Conservation (phyloP, 208 protist genomes). For the Trypanosoma scelopori region DNA sequence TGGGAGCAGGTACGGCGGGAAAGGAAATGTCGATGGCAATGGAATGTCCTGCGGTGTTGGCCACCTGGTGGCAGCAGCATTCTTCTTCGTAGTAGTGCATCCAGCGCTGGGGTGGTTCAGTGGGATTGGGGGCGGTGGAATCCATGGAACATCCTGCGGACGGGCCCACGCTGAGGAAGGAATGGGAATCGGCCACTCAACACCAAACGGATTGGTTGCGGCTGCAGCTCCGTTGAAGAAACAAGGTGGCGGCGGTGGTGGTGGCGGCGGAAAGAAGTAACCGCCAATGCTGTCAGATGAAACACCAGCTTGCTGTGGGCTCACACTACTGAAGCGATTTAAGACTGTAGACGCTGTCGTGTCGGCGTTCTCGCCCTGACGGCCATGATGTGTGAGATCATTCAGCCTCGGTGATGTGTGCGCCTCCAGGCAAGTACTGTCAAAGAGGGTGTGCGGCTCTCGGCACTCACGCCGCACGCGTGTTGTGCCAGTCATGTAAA, state of each 20-base stretch:
- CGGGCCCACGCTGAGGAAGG: not conserved
- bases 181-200: conserved; percentile 4
- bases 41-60: conserved; percentile 61
- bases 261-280: conserved; percentile 6
- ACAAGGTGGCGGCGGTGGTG: conserved; percentile 4
- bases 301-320: conserved; percentile 16
- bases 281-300: conserved; percentile 7
- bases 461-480: conserved; percentile 12
- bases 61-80: conserved; percentile 27
- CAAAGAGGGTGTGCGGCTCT: conserved; percentile 23
- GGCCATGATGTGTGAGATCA: conserved; percentile 4
- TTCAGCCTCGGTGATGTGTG: conserved; percentile 19
- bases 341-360: conserved; percentile 10
- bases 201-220: conserved; percentile 1
- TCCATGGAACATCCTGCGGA: conserved; percentile 25
- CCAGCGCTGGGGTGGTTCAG: not conserved
- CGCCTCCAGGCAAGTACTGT: conserved; percentile 11
- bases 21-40: conserved; percentile 60
- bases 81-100: not conserved
- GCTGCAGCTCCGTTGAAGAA: conserved; percentile 1
- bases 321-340: conserved; percentile 25
- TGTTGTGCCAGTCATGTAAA: not conserved
- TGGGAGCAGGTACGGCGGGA: conserved; percentile 39
- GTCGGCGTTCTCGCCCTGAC: not conserved
- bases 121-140: conserved; percentile 26